phyloP scores from a whole-genome alignment of 2,329 filamentous ascomycete species.

The Alternaria sp. region DNA sequence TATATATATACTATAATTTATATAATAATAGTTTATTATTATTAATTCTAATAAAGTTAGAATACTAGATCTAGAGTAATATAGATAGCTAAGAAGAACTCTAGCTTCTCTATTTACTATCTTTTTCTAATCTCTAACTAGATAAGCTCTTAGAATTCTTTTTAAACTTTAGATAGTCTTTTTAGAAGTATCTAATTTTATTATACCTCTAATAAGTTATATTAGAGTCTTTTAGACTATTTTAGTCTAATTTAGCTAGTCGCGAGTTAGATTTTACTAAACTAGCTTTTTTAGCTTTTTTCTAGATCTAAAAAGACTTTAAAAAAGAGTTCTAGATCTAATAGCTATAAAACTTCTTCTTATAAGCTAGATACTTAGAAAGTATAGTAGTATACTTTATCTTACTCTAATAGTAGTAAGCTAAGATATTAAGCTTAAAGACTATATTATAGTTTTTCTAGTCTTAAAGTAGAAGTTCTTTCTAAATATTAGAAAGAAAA shows the following conservation, averaged over 20 bases:
- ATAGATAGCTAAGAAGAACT: background rate
- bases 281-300: background rate
- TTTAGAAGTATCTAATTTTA: background rate
- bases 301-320: background rate
- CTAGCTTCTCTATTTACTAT: background rate
- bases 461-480: too few species aligned
- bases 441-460: too few species aligned
- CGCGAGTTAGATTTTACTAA: background rate
- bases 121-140: background rate
- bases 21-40: too few species aligned
- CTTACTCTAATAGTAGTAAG: background rate
- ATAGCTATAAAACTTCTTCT: background rate
- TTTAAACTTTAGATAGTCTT: background rate
- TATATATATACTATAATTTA: too few species aligned
- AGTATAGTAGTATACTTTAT: background rate
- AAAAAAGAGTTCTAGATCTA: background rate
- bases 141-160: background rate
- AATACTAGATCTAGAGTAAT: background rate
- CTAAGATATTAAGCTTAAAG: background rate
- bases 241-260: background rate
- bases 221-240: background rate
- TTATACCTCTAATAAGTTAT: background rate
- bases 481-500: too few species aligned
- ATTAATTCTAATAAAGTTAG: too few species aligned
- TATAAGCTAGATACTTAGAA: background rate